These are phyloP conservation scores for Leucosporidium yakuticum DNA, from an alignment of 768 basidiomycete genomes.

Conservation along the genomic window DNA sequence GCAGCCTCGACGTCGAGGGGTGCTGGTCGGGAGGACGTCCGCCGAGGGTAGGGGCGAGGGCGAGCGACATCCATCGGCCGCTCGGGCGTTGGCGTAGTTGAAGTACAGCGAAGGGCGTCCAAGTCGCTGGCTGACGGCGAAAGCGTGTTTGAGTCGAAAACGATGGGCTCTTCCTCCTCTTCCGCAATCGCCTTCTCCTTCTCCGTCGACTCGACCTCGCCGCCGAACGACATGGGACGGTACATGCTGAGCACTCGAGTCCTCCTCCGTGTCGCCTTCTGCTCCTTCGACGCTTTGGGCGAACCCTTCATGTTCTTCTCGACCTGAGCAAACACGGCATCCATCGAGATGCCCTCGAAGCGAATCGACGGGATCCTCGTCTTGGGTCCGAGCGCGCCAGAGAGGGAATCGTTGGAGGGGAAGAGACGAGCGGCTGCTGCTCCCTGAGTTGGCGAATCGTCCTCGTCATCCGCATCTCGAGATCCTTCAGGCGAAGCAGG, in stretches of 20 bases:
- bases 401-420: not conserved
- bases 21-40: slow-evolving; percentile 21
- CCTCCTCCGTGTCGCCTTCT: slow-evolving; percentile 16
- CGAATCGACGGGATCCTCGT: slow-evolving; percentile 32
- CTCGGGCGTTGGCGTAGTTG: not conserved
- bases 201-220: not conserved
- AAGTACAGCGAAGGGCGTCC: not conserved
- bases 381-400: not conserved
- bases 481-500: not conserved
- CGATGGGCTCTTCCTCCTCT: not conserved
- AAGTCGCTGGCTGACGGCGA: not conserved
- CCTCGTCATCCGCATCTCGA: slow-evolving; percentile 32
- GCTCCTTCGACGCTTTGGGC: not conserved
- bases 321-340: slow-evolving; percentile 34
- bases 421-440: not conserved
- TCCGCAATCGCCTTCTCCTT: not conserved
- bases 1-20: slow-evolving; percentile 29
- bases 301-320: slow-evolving; percentile 27
- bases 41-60: slow-evolving; percentile 16
- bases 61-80: not conserved
- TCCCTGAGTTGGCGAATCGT: slow-evolving; percentile 14
- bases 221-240: slow-evolving; percentile 4
- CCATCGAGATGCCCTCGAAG: slow-evolving; percentile 36
- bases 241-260: slow-evolving; percentile 26
- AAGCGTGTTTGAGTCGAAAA: not conserved